Conservation (phyloP, 345 rosid genomes). For the Hypericum perforatum region DNA sequence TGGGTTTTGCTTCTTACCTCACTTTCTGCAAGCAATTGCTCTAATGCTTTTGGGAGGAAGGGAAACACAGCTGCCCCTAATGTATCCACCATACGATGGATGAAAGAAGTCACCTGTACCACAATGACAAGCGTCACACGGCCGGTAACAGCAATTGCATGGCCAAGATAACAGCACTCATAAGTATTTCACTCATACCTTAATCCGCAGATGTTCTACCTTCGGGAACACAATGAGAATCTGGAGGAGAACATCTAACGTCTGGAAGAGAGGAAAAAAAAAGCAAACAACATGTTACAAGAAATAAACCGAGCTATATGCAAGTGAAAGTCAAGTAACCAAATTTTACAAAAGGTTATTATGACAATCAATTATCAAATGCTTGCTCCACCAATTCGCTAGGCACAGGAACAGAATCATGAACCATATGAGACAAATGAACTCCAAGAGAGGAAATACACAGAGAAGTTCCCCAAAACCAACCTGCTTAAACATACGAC, state of each 20-base stretch:
- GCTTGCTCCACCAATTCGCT: too few relatives aligned
- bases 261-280: constrained; percentile 23
- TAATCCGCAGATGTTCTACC: constrained; percentile 59
- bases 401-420: too few relatives aligned
- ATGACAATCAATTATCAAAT: too few relatives aligned
- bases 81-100: constrained; percentile 96
- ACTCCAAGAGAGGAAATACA: background rate
- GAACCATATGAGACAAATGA: too few relatives aligned
- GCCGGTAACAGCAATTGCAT: constrained; percentile 3
- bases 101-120: constrained; percentile 74
- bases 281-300: background rate
- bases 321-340: too few relatives aligned
- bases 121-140: constrained; percentile 16
- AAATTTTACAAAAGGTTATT: too few relatives aligned
- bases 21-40: constrained; percentile 77
- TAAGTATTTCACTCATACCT: constrained; percentile 42
- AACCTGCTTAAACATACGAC: constrained; percentile 94
- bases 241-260: constrained; percentile 77
- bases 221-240: constrained; percentile 76
- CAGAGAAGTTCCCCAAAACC: constrained; percentile 15
- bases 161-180: background rate
- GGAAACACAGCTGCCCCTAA: constrained; percentile 89
- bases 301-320: background rate
- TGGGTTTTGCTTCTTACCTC: constrained; percentile 42
- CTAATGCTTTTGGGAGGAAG: constrained; percentile 85